A percentile compares a stretch with the other conserved stretches of the same genome.
phyloP scores from a whole-genome alignment of 2,329 filamentous ascomycete genomes.

The Xylaria polymorpha region DNA sequence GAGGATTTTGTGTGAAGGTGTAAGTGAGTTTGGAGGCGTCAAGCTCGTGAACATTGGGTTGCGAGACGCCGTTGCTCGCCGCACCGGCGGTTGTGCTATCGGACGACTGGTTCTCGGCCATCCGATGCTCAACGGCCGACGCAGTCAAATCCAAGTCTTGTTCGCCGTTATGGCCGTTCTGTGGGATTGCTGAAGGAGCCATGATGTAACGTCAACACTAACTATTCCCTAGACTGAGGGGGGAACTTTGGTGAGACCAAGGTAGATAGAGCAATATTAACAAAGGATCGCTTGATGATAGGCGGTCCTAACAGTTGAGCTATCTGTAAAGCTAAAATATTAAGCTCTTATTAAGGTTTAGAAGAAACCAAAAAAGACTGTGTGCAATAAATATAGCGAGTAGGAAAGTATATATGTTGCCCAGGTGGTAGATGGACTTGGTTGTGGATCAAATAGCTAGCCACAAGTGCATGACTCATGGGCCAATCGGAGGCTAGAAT shows the following conservation, averaged over 20 bases:
- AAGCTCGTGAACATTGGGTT: conserved; percentile 66
- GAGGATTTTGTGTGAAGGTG: conserved; percentile 52
- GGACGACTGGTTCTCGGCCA: conserved; percentile 51
- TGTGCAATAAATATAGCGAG: conserved; percentile 6
- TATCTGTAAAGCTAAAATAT: background rate
- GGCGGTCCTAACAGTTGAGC: background rate
- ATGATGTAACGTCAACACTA: conserved; percentile 49
- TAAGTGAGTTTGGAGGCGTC: conserved; percentile 71
- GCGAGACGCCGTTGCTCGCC: conserved; percentile 50
- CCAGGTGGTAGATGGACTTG: background rate
- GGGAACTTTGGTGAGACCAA: background rate
- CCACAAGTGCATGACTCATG: conserved; percentile 34
- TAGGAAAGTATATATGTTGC: conserved; percentile 36
- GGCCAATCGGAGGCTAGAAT: conserved; percentile 36
- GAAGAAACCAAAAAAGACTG: conserved; percentile 12
- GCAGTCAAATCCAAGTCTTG: conserved; percentile 65
- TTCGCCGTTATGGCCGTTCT: conserved; percentile 54
- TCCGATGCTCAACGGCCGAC: conserved; percentile 63
- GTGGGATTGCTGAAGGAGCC: conserved; percentile 60
- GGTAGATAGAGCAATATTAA: background rate
- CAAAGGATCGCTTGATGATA: background rate
- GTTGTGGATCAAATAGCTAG: conserved; percentile 36
- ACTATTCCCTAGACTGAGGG: background rate
- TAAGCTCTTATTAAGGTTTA: conserved; percentile 10
- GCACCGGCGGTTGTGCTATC: conserved; percentile 45